Evolutionary conservation across 2,329 filamentous ascomycete genomes (phyloP).

Genomic region (Parasarocladium wereldwijsianum): DNA sequence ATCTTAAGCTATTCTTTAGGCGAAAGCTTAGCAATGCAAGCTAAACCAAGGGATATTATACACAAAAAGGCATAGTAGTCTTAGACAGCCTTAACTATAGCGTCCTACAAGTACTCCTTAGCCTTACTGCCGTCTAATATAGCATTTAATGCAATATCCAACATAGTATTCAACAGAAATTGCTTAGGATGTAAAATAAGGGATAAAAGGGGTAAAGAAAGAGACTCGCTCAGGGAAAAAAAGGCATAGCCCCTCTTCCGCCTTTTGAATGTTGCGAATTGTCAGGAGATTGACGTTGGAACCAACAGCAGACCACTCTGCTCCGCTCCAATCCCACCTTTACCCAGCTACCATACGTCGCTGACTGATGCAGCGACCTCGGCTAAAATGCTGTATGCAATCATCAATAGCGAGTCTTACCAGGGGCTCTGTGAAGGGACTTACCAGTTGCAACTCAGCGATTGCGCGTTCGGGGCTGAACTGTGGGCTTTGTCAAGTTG

Average conservation of each 20-base stretch:
- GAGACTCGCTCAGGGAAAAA: not conserved
- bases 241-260: no score
- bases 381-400: no score
- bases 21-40: not conserved
- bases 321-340: no score
- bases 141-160: not conserved
- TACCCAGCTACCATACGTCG: no score
- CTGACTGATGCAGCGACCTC: no score
- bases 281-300: not conserved
- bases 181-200: not conserved
- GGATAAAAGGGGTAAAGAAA: not conserved
- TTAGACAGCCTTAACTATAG: not conserved
- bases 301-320: not conserved
- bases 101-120: not conserved
- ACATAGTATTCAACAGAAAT: not conserved
- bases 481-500: no score
- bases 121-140: not conserved
- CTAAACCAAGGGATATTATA: not conserved
- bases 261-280: not conserved
- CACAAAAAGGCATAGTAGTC: not conserved
- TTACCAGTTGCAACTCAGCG: no score
- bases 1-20: not conserved
- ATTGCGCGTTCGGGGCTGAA: no score
- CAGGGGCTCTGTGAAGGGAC: no score
- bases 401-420: no score